phyloP scores from a whole-genome alignment of 176 grass and related monocot species.

The Saccharum spontaneum region DNA sequence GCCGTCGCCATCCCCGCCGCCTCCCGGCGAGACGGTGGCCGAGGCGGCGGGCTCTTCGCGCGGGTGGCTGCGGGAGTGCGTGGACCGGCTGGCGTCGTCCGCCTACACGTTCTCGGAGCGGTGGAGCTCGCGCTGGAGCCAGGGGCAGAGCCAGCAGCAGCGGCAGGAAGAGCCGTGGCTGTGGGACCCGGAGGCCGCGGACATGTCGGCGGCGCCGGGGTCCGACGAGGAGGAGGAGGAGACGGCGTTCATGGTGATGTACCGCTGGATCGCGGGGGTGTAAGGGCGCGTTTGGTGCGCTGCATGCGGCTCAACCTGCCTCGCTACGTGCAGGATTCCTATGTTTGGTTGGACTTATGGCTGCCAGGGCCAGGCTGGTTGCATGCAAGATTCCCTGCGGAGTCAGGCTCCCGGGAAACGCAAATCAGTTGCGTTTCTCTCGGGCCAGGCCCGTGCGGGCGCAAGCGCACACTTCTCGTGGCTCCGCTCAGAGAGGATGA shows the following conservation, averaged over 20 bases:
- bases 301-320: too few species aligned
- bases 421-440: too few species aligned
- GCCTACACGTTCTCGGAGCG: conserved; percentile 56
- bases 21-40: conserved; percentile 56
- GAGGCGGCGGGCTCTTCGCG: conserved; percentile 53
- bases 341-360: too few species aligned
- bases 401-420: too few species aligned
- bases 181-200: conserved; percentile 66
- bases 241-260: conserved; percentile 60
- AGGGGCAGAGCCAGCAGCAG: conserved; percentile 22
- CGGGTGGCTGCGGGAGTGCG: conserved; percentile 77
- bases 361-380: too few species aligned
- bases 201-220: conserved; percentile 33
- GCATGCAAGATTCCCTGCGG: too few species aligned
- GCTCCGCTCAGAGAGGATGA: too few species aligned
- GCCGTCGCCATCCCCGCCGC: not conserved
- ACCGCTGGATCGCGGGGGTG: conserved; percentile 74
- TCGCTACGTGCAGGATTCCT: too few species aligned
- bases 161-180: conserved; percentile 50
- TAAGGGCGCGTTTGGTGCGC: too few species aligned
- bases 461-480: too few species aligned
- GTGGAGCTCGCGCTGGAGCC: conserved; percentile 62
- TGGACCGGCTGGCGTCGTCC: conserved; percentile 69
- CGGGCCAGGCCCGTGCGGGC: too few species aligned
- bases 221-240: conserved; percentile 53